Percentiles rank a stretch among this genome's conserved stretches.
Conservation (phyloP, 331 rosid species). For the Cydonia oblonga region DNA sequence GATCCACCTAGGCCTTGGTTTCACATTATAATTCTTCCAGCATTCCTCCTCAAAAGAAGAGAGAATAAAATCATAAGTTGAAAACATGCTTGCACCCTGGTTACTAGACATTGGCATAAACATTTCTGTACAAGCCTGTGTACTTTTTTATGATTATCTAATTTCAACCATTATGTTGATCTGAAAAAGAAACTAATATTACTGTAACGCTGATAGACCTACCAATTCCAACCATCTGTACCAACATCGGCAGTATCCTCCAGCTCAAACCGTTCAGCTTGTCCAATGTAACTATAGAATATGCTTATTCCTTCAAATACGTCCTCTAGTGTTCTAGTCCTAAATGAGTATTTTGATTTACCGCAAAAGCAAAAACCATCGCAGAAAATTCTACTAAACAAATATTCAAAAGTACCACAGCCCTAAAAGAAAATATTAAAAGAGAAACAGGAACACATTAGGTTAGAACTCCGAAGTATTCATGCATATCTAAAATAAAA, state of each 20-base stretch:
- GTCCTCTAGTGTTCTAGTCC: slow-evolving; percentile 45
- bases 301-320: slow-evolving; percentile 62
- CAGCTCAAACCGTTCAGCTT: slow-evolving; percentile 49
- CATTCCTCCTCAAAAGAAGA: slow-evolving; percentile 45
- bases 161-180: background rate
- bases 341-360: background rate
- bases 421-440: too few relatives aligned
- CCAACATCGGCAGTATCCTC: slow-evolving; percentile 69
- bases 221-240: slow-evolving; percentile 74
- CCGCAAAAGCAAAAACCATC: background rate
- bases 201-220: slow-evolving; percentile 33
- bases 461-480: background rate
- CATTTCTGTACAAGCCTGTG: slow-evolving; percentile 85
- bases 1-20: slow-evolving; percentile 66
- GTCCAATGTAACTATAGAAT: slow-evolving; percentile 66
- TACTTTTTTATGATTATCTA: background rate
- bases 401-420: background rate
- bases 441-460: too few relatives aligned
- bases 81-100: slow-evolving; percentile 55
- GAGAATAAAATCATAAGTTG: slow-evolving; percentile 37
- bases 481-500: background rate
- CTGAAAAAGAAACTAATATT: background rate
- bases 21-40: slow-evolving; percentile 30
- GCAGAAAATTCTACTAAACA: background rate
- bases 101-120: slow-evolving; percentile 79